Conservation (phyloP, 73 alveolate genomes). For the Symbiodinium natans region DNA sequence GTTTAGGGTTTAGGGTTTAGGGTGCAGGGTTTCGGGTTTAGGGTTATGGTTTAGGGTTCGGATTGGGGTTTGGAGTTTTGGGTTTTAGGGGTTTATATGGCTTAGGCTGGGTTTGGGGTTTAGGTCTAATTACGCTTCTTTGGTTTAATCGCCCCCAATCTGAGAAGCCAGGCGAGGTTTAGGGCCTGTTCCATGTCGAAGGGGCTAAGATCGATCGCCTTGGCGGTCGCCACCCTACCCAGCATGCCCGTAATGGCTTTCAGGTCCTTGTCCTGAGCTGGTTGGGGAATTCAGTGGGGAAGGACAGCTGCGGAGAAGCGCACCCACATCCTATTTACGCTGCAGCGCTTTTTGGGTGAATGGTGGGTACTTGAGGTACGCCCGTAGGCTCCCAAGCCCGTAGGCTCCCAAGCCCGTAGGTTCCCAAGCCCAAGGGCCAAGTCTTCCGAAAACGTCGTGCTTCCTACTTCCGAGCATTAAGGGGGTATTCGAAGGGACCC, state of each 20-base stretch:
- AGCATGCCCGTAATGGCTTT: background rate
- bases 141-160: too few species aligned
- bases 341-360: too few species aligned
- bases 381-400: background rate
- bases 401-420: background rate
- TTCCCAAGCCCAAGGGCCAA: too few species aligned
- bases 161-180: too few species aligned
- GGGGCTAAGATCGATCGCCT: background rate
- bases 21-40: too few species aligned
- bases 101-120: background rate
- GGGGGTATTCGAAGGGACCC: too few species aligned
- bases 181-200: too few species aligned
- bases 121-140: background rate
- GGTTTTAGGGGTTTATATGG: background rate
- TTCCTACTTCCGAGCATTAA: too few species aligned
- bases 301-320: too few species aligned
- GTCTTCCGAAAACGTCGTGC: too few species aligned
- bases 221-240: background rate
- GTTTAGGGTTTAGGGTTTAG: background rate
- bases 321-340: too few species aligned
- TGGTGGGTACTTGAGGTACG: background rate
- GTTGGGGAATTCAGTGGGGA: background rate
- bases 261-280: background rate
- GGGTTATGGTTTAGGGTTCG: too few species aligned
- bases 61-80: background rate